Evolutionary conservation across 2,329 filamentous ascomycete species (phyloP).

Genomic region (Colletotrichum lentis): DNA sequence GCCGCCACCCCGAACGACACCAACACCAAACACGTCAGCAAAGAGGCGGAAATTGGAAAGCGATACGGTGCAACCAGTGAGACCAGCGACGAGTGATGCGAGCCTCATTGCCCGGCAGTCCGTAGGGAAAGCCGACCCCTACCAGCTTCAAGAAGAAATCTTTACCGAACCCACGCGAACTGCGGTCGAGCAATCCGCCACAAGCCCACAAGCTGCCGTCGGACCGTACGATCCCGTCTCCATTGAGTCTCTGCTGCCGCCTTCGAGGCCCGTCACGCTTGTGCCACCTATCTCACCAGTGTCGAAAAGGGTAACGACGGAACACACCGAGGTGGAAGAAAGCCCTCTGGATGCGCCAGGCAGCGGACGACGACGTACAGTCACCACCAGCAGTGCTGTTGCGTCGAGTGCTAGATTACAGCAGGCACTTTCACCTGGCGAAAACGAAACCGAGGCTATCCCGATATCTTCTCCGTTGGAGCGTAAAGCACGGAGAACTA

Average conservation of each 20-base stretch:
- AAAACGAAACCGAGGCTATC: constrained; percentile 43
- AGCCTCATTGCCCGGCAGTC: constrained; percentile 1
- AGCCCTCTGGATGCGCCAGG: constrained; percentile 64
- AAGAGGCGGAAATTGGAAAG: constrained; percentile 54
- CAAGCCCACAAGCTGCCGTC: constrained; percentile 37
- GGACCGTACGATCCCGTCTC: neutral
- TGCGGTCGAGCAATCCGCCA: constrained; percentile 1
- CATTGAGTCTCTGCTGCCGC: constrained; percentile 31
- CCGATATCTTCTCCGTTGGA: constrained; percentile 54
- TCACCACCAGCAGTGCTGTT: constrained; percentile 49
- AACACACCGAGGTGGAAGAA: constrained; percentile 58
- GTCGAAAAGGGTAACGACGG: constrained; percentile 9
- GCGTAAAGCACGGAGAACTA: constrained; percentile 52
- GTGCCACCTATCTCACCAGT: constrained; percentile 22
- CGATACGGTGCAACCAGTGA: constrained; percentile 2
- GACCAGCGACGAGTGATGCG: constrained; percentile 33
- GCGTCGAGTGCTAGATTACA: constrained; percentile 56
- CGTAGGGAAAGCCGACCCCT: constrained; percentile 40
- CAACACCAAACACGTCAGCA: constrained; percentile 58
- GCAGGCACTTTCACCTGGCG: constrained; percentile 47
- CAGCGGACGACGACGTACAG: constrained; percentile 58
- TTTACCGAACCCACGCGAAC: constrained; percentile 41
- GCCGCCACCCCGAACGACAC: constrained; percentile 42
- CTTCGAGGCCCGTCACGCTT: constrained; percentile 23
- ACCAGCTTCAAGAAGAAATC: constrained; percentile 45